phyloP scores from a whole-genome alignment of 2,329 filamentous ascomycete genomes.

The Fusarium burgessii region DNA sequence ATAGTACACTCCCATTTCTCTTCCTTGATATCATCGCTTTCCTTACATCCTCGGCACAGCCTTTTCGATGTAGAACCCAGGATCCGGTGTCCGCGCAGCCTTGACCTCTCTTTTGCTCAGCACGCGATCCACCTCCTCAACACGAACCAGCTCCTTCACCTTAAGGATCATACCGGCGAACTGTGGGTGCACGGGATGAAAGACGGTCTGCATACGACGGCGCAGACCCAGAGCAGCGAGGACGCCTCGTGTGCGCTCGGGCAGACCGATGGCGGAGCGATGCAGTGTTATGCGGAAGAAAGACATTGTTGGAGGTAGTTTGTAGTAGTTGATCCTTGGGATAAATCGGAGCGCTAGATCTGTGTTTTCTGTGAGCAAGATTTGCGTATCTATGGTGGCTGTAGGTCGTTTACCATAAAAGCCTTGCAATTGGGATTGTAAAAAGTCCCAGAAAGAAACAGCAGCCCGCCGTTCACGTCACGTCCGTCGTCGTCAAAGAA shows the following conservation, averaged over 20 bases:
- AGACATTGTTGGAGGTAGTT: conserved; percentile 63
- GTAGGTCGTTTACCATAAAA: conserved; percentile 4
- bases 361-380: conserved; percentile 19
- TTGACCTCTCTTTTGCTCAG: conserved; percentile 77
- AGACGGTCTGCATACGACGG: conserved; percentile 87
- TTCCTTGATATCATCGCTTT: neutral
- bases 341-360: conserved; percentile 25
- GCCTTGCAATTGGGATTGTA: conserved; percentile 2
- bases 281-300: conserved; percentile 94
- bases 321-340: neutral
- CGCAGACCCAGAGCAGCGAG: conserved; percentile 87
- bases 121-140: conserved; percentile 78
- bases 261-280: conserved; percentile 90
- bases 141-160: conserved; percentile 91
- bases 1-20: conserved; percentile 46
- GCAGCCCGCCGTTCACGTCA: conserved; percentile 29
- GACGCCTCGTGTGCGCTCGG: conserved; percentile 81
- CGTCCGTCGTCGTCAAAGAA: conserved; percentile 30
- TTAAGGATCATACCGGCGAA: conserved; percentile 92
- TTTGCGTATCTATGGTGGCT: neutral
- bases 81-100: conserved; percentile 77
- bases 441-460: conserved; percentile 11
- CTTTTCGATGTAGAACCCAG: conserved; percentile 84
- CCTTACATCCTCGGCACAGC: conserved; percentile 47
- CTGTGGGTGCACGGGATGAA: conserved; percentile 84